Percentiles rank a stretch among this genome's conserved stretches.
Evolutionary conservation across 2,329 filamentous ascomycete genomes (phyloP).

Genomic region (Botrytis hyacinthi): DNA sequence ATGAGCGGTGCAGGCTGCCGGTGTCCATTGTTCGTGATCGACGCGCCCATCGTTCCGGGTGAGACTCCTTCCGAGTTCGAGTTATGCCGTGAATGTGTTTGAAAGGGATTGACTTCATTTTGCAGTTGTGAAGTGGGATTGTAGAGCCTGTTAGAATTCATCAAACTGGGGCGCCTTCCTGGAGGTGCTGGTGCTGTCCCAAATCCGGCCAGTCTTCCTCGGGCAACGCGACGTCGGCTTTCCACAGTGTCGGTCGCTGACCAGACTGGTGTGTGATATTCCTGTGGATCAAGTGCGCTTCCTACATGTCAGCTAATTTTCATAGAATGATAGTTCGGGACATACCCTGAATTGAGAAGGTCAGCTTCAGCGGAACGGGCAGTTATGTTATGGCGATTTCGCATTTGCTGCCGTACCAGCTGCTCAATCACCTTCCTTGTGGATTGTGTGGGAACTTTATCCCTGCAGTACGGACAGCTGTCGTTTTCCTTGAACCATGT

Average conservation of each 20-base stretch:
- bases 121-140: background rate
- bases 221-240: constrained; percentile 29
- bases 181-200: constrained; percentile 25
- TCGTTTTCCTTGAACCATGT: constrained; percentile 64
- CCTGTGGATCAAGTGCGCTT: constrained; percentile 7
- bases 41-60: constrained; percentile 13
- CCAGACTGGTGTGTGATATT: background rate
- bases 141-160: constrained; percentile 30
- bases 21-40: background rate
- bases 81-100: background rate
- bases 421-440: constrained; percentile 20
- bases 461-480: constrained; percentile 63
- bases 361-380: background rate
- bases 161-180: constrained; percentile 29
- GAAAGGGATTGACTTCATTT: constrained; percentile 2
- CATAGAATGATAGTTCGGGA: background rate
- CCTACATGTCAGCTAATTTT: constrained; percentile 3
- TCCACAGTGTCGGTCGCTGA: constrained; percentile 21
- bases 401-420: background rate
- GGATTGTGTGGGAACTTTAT: constrained; percentile 55
- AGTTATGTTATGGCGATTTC: background rate
- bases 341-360: background rate
- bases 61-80: constrained; percentile 10
- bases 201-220: constrained; percentile 26
- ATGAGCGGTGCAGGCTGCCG: background rate